Conservation (phyloP, 2,329 filamentous ascomycete species). For the Emergomyces africanus region DNA sequence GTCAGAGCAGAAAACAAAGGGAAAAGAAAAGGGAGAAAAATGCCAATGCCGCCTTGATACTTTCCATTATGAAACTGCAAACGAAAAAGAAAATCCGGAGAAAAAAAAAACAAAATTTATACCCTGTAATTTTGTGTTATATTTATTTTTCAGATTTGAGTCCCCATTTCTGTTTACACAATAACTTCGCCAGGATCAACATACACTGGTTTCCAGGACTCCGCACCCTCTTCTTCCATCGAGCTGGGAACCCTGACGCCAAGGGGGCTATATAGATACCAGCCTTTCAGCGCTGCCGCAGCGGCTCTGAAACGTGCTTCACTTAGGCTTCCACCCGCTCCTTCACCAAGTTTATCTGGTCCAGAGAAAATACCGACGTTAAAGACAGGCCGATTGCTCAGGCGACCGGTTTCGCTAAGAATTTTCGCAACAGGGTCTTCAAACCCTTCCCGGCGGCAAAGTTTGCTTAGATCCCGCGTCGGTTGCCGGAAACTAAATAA, state of each 20-base stretch:
- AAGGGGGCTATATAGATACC: constrained; percentile 87
- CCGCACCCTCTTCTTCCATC: constrained; percentile 48
- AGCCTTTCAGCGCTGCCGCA: constrained; percentile 76
- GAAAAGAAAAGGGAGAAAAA: background rate
- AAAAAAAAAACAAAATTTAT: background rate
- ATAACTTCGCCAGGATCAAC: constrained; percentile 62
- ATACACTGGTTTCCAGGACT: constrained; percentile 53
- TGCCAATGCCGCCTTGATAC: background rate
- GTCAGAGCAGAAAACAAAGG: background rate
- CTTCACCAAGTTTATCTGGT: constrained; percentile 82
- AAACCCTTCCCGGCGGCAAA: constrained; percentile 85
- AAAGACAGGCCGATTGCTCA: constrained; percentile 75
- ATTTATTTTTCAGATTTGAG: constrained; percentile 5
- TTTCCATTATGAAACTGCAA: background rate
- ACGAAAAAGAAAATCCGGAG: background rate
- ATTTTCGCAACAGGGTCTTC: constrained; percentile 75
- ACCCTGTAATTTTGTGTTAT: background rate
- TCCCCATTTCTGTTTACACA: constrained; percentile 23
- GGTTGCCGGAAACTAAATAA: constrained; percentile 80
- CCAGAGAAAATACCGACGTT: constrained; percentile 92
- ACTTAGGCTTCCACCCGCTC: constrained; percentile 62
- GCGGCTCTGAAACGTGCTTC: constrained; percentile 67
- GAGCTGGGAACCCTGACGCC: constrained; percentile 56
- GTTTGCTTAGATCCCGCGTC: constrained; percentile 64
- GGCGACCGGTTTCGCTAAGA: constrained; percentile 78